These are phyloP conservation scores for Echium plantagineum DNA, from an alignment of 257 asterid genomes.

Conservation along the genomic window DNA sequence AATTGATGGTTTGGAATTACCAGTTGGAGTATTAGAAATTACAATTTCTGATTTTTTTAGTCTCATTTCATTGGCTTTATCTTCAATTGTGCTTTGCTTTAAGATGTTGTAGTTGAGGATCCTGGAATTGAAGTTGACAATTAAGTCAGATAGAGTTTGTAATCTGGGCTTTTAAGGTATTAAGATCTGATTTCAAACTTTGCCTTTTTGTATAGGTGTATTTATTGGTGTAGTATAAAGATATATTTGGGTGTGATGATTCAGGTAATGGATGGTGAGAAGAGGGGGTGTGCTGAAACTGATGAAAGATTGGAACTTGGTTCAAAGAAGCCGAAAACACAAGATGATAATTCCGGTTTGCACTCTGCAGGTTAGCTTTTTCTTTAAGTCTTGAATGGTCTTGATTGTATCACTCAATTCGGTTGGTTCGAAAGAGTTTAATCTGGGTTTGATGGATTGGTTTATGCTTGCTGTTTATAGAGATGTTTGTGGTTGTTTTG, in stretches of 20 bases:
- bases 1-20: neutral
- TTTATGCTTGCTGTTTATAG: neutral
- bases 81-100: slow-evolving; percentile 7
- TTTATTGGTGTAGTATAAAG: neutral
- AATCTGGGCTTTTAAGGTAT: slow-evolving; percentile 11
- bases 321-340: slow-evolving; percentile 24
- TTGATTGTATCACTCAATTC: neutral
- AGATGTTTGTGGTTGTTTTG: neutral
- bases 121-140: slow-evolving; percentile 1
- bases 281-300: slow-evolving; percentile 15
- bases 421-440: neutral
- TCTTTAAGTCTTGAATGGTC: neutral
- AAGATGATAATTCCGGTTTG: slow-evolving; percentile 28
- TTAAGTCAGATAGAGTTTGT: slow-evolving; percentile 18
- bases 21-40: neutral
- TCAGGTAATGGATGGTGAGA: slow-evolving; percentile 27
- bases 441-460: neutral
- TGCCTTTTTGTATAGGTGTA: neutral
- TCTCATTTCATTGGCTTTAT: neutral
- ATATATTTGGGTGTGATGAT: neutral
- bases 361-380: slow-evolving; percentile 24
- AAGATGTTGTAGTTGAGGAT: neutral
- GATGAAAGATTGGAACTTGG: slow-evolving; percentile 24
- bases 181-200: slow-evolving; percentile 28
- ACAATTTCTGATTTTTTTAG: neutral